Evolutionary conservation across 2,329 filamentous ascomycete genomes (phyloP).

Genomic region (Pseudocercospora eumusae): DNA sequence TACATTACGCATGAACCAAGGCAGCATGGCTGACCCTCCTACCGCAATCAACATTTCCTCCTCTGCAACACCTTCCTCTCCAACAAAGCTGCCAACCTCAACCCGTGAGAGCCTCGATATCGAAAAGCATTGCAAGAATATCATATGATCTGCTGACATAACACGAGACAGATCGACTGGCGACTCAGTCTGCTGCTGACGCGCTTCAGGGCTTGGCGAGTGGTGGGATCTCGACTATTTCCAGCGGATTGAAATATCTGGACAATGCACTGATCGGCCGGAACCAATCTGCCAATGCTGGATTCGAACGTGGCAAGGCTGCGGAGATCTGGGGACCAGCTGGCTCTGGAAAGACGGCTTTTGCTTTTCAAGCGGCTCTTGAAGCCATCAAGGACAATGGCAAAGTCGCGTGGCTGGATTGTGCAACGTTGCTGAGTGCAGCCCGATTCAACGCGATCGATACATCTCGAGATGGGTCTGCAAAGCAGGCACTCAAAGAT

Average conservation of each 20-base stretch:
- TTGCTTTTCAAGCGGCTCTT: slow-evolving; percentile 58
- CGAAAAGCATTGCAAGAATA: not conserved
- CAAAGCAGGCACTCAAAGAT: not conserved
- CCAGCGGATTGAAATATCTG: slow-evolving; percentile 18
- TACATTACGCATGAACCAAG: too few relatives aligned
- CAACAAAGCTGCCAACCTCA: not conserved
- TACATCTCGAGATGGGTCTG: not conserved
- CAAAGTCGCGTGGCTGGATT: slow-evolving; percentile 71
- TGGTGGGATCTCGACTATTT: slow-evolving; percentile 4
- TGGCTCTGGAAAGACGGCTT: slow-evolving; percentile 78
- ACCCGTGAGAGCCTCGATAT: slow-evolving; percentile 9
- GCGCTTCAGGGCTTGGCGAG: slow-evolving; percentile 13
- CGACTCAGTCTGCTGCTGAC: slow-evolving; percentile 22
- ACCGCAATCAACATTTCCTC: slow-evolving; percentile 20
- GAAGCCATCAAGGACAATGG: slow-evolving; percentile 62
- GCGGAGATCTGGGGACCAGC: slow-evolving; percentile 88
- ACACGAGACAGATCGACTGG: slow-evolving; percentile 18
- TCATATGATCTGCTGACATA: not conserved
- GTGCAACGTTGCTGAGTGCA: slow-evolving; percentile 19
- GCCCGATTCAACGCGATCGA: slow-evolving; percentile 12
- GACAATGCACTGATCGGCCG: slow-evolving; percentile 19
- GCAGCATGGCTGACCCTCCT: slow-evolving; percentile 18
- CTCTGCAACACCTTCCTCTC: slow-evolving; percentile 4
- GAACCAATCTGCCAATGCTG: slow-evolving; percentile 44
- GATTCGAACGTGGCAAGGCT: slow-evolving; percentile 73